Conservation (phyloP, 1,139 yeast species). For the Nadsonia starkeyi-henricii region DNA sequence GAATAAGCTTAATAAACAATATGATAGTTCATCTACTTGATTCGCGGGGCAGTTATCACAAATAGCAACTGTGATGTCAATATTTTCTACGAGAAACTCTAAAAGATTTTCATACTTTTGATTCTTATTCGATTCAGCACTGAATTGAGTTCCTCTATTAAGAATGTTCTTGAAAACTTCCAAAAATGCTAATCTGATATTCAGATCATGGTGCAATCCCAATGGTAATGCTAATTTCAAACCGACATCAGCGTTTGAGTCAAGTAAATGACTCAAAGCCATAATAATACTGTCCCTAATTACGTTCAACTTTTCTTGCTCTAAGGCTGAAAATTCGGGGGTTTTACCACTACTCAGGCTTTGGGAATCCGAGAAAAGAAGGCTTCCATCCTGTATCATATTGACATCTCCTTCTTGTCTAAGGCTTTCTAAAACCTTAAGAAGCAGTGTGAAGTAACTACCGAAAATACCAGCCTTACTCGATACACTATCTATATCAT, state of each 20-base stretch:
- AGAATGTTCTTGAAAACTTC: constrained; percentile 64
- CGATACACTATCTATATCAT: constrained; percentile 22
- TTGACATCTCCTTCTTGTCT: constrained; percentile 12
- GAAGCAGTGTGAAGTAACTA: constrained; percentile 5
- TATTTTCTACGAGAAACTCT: constrained; percentile 11
- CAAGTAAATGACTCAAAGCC: constrained; percentile 54
- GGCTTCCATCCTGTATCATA: constrained; percentile 11
- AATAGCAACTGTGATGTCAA: constrained; percentile 14
- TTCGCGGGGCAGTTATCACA: constrained; percentile 40
- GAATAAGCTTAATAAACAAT: constrained; percentile 51
- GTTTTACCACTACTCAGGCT: not conserved
- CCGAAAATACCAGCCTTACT: constrained; percentile 5
- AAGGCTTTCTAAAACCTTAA: constrained; percentile 7
- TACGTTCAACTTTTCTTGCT: constrained; percentile 33
- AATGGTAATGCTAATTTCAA: constrained; percentile 62
- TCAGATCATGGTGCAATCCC: constrained; percentile 57
- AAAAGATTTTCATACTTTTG: constrained; percentile 21
- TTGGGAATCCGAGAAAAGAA: constrained; percentile 26
- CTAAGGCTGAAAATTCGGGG: constrained; percentile 1
- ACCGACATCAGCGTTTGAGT: constrained; percentile 66
- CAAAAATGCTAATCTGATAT: constrained; percentile 57
- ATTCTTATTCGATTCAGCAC: constrained; percentile 21
- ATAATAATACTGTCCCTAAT: constrained; percentile 55
- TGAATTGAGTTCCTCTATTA: constrained; percentile 26
- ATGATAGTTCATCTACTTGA: constrained; percentile 61